These are phyloP conservation scores for Stephanocyclus meneghinianus DNA, from an alignment of 352 stramenopile genomes.

Conservation along the genomic window DNA sequence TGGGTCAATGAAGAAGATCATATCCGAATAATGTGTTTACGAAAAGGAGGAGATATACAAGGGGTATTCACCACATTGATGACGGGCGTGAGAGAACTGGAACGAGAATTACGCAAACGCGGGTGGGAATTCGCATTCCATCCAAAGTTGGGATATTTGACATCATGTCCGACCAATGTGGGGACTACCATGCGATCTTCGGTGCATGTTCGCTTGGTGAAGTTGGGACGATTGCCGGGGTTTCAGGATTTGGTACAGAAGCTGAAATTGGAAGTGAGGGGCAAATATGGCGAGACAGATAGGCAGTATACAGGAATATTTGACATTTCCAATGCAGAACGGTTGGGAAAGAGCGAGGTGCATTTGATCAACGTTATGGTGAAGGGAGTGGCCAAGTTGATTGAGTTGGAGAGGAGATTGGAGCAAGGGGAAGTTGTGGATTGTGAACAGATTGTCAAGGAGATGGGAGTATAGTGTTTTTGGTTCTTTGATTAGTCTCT, in stretches of 20 bases:
- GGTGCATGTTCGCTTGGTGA: constrained; percentile 89
- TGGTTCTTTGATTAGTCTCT: too few relatives aligned
- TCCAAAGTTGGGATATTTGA: constrained; percentile 84
- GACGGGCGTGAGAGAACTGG: constrained; percentile 83
- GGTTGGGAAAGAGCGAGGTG: constrained; percentile 91
- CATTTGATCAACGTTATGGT: constrained; percentile 95
- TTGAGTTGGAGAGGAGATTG: constrained; percentile 88
- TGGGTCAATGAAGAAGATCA: constrained; percentile 85
- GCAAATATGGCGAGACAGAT: constrained; percentile 53
- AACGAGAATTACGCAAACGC: constrained; percentile 54
- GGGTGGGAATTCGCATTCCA: constrained; percentile 66
- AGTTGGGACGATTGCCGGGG: constrained; percentile 73
- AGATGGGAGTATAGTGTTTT: neutral
- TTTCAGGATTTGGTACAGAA: constrained; percentile 65
- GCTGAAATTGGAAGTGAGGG: constrained; percentile 62
- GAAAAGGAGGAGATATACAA: constrained; percentile 88
- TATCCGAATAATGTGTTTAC: constrained; percentile 69
- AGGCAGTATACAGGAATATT: constrained; percentile 84
- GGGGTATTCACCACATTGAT: constrained; percentile 88
- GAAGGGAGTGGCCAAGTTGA: constrained; percentile 89
- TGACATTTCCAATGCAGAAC: constrained; percentile 92
- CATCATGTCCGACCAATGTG: constrained; percentile 88
- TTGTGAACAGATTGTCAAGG: constrained; percentile 40
- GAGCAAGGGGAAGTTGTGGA: constrained; percentile 82
- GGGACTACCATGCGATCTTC: constrained; percentile 87